Evolutionary conservation across 2,329 filamentous ascomycete species (phyloP).

Genomic region (Tolypocladium sp.): DNA sequence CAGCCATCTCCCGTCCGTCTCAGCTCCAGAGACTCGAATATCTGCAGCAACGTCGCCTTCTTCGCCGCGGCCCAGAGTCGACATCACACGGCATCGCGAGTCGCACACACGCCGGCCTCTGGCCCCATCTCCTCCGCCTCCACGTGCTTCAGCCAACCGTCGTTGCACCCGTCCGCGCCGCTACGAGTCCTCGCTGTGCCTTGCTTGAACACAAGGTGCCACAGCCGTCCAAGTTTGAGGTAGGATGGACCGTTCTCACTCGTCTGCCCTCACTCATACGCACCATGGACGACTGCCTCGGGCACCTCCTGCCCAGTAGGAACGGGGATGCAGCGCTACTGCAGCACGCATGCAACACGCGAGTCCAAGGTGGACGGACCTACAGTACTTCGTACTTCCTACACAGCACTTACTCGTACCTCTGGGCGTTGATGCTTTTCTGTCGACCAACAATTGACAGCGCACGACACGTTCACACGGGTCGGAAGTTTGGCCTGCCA

Average conservation of each 20-base stretch:
- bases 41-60: background rate
- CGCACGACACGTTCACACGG: background rate
- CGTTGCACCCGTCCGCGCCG: background rate
- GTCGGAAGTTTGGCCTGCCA: background rate
- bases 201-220: background rate
- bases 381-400: background rate
- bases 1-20: background rate
- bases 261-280: background rate
- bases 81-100: background rate
- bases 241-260: background rate
- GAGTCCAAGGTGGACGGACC: background rate
- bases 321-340: background rate
- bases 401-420: background rate
- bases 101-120: background rate
- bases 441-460: background rate
- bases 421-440: background rate
- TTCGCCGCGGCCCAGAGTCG: background rate
- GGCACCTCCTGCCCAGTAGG: background rate
- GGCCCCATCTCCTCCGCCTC: background rate
- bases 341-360: background rate
- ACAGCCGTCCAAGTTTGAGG: background rate
- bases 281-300: background rate
- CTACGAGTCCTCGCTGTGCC: background rate
- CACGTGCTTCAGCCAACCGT: background rate
- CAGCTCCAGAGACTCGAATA: background rate